Percentiles rank a stretch among this genome's conserved stretches.
Conservation (phyloP, 2,329 filamentous ascomycete genomes). For the Byssothecium circinans region DNA sequence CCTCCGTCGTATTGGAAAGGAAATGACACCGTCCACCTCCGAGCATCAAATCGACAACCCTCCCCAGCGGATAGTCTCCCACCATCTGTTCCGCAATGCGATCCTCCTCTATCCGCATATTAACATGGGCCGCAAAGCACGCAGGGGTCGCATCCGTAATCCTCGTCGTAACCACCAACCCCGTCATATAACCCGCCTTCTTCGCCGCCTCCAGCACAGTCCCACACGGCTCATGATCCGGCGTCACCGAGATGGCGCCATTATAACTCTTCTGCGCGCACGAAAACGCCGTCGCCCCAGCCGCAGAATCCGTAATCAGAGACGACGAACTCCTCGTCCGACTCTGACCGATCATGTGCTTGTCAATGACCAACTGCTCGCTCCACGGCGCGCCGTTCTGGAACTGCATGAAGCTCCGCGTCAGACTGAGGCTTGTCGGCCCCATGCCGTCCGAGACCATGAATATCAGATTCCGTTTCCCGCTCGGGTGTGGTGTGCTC, state of each 20-base stretch:
- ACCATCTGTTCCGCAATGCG: conserved; percentile 91
- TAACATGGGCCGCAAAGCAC: conserved; percentile 88
- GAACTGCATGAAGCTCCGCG: conserved; percentile 82
- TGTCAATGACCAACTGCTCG: conserved; percentile 78
- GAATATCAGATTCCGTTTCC: conserved; percentile 93
- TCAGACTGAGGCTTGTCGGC: conserved; percentile 83
- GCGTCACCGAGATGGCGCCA: conserved; percentile 87
- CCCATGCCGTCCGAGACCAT: conserved; percentile 99
- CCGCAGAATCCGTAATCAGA: conserved; percentile 91
- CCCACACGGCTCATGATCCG: conserved; percentile 83
- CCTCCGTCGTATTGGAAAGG: conserved; percentile 74
- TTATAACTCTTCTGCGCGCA: conserved; percentile 96
- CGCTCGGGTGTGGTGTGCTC: conserved; percentile 44
- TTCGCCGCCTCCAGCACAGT: conserved; percentile 94
- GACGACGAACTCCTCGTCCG: conserved; percentile 82
- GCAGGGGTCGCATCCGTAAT: conserved; percentile 96
- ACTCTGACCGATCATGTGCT: conserved; percentile 87
- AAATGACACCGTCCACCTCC: conserved; percentile 95
- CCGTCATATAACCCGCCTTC: conserved; percentile 86
- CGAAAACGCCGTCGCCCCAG: conserved; percentile 95
- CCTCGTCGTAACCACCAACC: conserved; percentile 90
- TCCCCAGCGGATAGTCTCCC: conserved; percentile 81
- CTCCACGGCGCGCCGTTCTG: conserved; percentile 70
- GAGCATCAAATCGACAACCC: conserved; percentile 87
- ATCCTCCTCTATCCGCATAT: conserved; percentile 78